phyloP scores from a whole-genome alignment of 2,329 filamentous ascomycete species.

The Pseudogymnoascus verrucosus region DNA sequence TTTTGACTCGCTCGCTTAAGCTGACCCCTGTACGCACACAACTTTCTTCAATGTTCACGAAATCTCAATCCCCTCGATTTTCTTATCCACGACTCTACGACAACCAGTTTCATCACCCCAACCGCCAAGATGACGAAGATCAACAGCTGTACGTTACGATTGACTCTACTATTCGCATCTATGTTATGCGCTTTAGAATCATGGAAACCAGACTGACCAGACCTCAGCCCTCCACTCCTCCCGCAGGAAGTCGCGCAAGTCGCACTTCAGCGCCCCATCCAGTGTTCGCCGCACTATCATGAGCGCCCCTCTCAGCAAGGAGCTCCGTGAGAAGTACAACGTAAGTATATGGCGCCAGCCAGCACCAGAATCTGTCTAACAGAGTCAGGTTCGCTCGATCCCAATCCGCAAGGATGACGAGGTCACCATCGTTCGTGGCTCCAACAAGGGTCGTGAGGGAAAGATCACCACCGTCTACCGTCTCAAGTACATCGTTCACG shows the following conservation, averaged over 20 bases:
- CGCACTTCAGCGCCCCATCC: conserved; percentile 93
- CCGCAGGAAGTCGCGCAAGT: conserved; percentile 97
- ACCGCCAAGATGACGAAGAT: conserved; percentile 62
- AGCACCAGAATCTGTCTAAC: conserved; percentile 11
- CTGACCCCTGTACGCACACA: not conserved
- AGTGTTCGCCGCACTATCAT: conserved; percentile 93
- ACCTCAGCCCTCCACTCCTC: conserved; percentile 62
- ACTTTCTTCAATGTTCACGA: conserved; percentile 4
- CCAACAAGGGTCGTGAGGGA: conserved; percentile 96
- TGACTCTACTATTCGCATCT: not conserved
- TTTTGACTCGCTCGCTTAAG: conserved; percentile 8
- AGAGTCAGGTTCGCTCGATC: conserved; percentile 74
- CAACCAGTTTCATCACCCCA: conserved; percentile 20
- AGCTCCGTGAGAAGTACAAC: conserved; percentile 98
- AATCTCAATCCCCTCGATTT: conserved; percentile 4
- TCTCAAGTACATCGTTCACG: conserved; percentile 94
- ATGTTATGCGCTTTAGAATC: conserved; percentile 6
- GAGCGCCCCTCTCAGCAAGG: conserved; percentile 91
- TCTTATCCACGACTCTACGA: conserved; percentile 14
- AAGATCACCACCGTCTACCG: conserved; percentile 98
- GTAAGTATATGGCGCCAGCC: conserved; percentile 44
- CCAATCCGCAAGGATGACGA: conserved; percentile 97
- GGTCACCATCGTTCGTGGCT: conserved; percentile 83
- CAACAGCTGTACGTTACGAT: conserved; percentile 44
- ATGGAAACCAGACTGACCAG: conserved; percentile 11